These are phyloP conservation scores for Globisporangium splendens DNA, from an alignment of 352 stramenopile genomes.

Conservation along the genomic window DNA sequence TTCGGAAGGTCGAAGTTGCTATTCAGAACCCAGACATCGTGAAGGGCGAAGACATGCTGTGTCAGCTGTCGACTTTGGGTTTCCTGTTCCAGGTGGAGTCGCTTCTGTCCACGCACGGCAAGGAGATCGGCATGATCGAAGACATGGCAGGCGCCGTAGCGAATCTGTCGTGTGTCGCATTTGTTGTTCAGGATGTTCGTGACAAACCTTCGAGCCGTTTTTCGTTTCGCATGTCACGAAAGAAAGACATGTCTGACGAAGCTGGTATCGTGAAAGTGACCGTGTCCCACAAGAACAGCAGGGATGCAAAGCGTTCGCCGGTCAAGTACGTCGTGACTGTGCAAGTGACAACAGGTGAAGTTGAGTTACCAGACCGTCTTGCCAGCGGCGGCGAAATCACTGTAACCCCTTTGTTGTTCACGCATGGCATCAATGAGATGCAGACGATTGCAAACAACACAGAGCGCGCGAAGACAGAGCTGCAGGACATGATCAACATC, in stretches of 20 bases:
- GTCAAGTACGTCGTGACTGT: conserved; percentile 86
- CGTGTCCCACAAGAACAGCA: conserved; percentile 51
- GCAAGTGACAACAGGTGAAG: conserved; percentile 70
- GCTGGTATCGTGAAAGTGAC: conserved; percentile 77
- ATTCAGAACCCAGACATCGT: conserved; percentile 73
- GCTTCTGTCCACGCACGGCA: conserved; percentile 92
- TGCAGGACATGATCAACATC: conserved; percentile 89
- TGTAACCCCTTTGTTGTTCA: conserved; percentile 84
- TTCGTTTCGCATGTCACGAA: conserved; percentile 83
- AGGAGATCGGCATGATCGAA: conserved; percentile 96
- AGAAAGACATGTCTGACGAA: conserved; percentile 74
- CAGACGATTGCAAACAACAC: conserved; percentile 93
- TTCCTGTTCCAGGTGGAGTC: conserved; percentile 92
- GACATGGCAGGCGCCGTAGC: conserved; percentile 85
- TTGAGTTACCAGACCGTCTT: conserved; percentile 72
- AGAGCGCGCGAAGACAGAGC: conserved; percentile 81
- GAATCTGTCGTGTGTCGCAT: conserved; percentile 82
- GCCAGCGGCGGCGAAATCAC: conserved; percentile 70
- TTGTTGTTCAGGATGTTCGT: conserved; percentile 83
- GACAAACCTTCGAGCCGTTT: conserved; percentile 84
- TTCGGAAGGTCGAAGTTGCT: conserved; percentile 83
- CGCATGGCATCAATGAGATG: conserved; percentile 94
- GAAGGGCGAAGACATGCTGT: conserved; percentile 78
- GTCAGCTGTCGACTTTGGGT: conserved; percentile 75
- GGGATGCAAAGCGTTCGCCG: conserved; percentile 45